Base-by-base conservation (phyloP, 2,329 filamentous ascomycete genomes). In the Colletotrichum chlorophyti region DNA sequence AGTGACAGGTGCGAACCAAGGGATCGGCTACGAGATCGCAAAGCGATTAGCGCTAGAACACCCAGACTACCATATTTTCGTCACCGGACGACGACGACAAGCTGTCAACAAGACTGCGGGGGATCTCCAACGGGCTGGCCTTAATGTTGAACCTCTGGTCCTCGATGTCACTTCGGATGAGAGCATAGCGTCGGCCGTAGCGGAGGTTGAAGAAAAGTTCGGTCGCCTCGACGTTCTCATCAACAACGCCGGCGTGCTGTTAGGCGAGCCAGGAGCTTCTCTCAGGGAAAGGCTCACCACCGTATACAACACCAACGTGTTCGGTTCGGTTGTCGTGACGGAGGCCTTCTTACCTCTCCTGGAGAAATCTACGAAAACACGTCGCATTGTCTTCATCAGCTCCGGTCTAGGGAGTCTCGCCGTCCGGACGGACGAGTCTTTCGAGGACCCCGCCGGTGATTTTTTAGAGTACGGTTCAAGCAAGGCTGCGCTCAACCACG, bases 241-340 rank as follows among this genome's bases (percentile, higher is more conserved):
- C 58, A 87, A 87, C 71, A 87, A 87, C 46, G 84, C 84, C 4
- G 85, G 84, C 3, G 86, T 85, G 58, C 80, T 81, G n/a, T 70
- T 70, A 6, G 81, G 79, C 11, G 76, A 79, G 1, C 78, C 86
- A 43, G 84, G 88, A 64, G 78, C 80, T 6, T 67, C 82, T 4
- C 71, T 72, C 1, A 74, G 84, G 2, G 66, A 74, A 2, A 75
- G 83, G 26, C 78, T 83, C 37, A 74, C 78, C 2, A 75, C 68
- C 3, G 80, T 86, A 64, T 79, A 87, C 69, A 81, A 88, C 46
- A 77, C 83, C 58, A 87, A 88, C 64, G 82, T 86, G 65, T 85
- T 83, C 53, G 84, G 85, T 3, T 69, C 85, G 1, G 67, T 86
- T 5, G 75, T 81, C 40, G 79, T 85, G 1, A 85, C 83, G 5